Percentiles rank a stretch among this genome's conserved stretches.
phyloP scores from a whole-genome alignment of 2,329 filamentous ascomycete species.

The Diplodia sapinea region DNA sequence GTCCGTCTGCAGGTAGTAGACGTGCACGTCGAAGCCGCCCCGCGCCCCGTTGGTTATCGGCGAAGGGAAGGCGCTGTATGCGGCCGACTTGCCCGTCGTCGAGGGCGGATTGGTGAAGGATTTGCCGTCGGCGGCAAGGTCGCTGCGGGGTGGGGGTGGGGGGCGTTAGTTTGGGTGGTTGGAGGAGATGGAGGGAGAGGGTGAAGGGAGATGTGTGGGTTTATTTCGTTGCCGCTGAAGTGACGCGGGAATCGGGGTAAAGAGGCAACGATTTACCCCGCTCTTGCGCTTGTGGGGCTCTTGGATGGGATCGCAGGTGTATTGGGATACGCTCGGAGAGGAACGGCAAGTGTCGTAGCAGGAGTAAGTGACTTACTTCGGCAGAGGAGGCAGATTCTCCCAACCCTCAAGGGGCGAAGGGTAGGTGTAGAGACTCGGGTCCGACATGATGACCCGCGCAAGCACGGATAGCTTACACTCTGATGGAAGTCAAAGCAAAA shows the following conservation, averaged over 20 bases:
- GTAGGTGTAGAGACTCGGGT: constrained; percentile 55
- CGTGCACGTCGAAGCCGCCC: constrained; percentile 84
- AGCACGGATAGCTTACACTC: neutral
- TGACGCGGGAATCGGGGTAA: fast-evolving
- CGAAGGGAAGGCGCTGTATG: constrained; percentile 72
- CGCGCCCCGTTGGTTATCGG: constrained; percentile 69
- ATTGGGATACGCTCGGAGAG: neutral
- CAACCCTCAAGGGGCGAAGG: constrained; percentile 65
- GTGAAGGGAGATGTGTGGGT: neutral
- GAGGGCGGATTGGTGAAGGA: constrained; percentile 73
- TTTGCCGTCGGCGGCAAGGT: constrained; percentile 75
- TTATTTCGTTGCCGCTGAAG: neutral
- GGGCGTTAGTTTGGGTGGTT: neutral
- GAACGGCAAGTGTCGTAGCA: neutral
- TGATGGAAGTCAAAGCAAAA: neutral
- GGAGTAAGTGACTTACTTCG: constrained; percentile 45
- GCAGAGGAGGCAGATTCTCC: constrained; percentile 61
- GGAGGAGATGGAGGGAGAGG: neutral
- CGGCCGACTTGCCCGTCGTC: constrained; percentile 69
- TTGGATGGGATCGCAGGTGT: neutral
- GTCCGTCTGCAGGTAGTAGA: constrained; percentile 82
- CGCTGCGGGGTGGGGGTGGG: constrained; percentile 46
- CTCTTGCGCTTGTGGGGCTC: neutral
- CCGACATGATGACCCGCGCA: constrained; percentile 43
- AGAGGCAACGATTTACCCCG: neutral